A percentile compares a stretch with the other conserved stretches of the same genome.
phyloP scores from a whole-genome alignment of 352 stramenopile genomes.

The Globisporangium barbulae region DNA sequence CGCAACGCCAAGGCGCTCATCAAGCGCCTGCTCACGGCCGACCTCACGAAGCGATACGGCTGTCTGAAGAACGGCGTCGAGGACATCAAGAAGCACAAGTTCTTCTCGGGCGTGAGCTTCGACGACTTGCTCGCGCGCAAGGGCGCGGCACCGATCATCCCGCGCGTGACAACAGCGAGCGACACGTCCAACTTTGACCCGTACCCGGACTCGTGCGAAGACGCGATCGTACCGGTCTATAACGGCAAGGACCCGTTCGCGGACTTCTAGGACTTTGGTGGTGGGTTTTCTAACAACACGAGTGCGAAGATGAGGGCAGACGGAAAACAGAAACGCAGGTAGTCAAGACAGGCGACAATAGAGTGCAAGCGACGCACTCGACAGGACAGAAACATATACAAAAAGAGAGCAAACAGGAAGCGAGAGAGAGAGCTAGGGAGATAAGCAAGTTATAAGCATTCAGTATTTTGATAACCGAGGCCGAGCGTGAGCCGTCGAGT shows the following conservation, averaged over 20 bases:
- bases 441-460: constrained; percentile 12
- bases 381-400: too few species aligned
- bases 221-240: constrained; percentile 90
- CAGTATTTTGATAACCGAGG: constrained; percentile 8
- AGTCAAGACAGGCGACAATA: not conserved
- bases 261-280: constrained; percentile 71
- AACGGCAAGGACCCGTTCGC: constrained; percentile 92
- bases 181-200: constrained; percentile 98
- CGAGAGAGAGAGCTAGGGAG: not conserved
- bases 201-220: constrained; percentile 93
- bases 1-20: constrained; percentile 95
- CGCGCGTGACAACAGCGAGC: constrained; percentile 84
- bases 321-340: not conserved
- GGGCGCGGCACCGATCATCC: constrained; percentile 91
- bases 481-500: not conserved
- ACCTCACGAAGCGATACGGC: constrained; percentile 96
- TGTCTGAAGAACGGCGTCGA: constrained; percentile 94
- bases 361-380: too few species aligned
- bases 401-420: not conserved
- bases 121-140: constrained; percentile 88
- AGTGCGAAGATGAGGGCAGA: not conserved
- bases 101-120: constrained; percentile 92
- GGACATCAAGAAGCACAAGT: constrained; percentile 98
- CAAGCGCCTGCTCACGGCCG: constrained; percentile 94
- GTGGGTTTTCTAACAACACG: not conserved